These are phyloP conservation scores for Colletotrichum scovillei DNA, from an alignment of 2,329 filamentous ascomycete genomes.

Conservation along the genomic window DNA sequence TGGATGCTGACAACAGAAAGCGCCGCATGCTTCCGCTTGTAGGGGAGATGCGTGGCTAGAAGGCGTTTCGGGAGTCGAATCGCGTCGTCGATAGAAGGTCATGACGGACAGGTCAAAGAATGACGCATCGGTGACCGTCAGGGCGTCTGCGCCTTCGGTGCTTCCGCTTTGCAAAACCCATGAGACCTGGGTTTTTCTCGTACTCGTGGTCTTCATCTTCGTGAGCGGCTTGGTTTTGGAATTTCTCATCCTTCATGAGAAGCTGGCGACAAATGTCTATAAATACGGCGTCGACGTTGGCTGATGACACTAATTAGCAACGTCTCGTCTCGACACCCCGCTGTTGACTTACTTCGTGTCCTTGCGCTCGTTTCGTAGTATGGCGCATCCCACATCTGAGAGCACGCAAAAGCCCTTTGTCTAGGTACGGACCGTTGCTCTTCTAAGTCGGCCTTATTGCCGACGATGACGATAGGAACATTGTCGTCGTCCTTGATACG, in stretches of 20 bases:
- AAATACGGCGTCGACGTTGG: conserved; percentile 93
- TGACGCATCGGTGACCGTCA: conserved; percentile 41
- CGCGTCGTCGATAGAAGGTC: background rate
- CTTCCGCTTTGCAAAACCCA: conserved; percentile 45
- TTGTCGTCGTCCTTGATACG: conserved; percentile 91
- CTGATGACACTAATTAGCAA: conserved; percentile 49
- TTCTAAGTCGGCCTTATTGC: conserved; percentile 91
- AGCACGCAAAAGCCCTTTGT: conserved; percentile 83
- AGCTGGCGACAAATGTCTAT: conserved; percentile 87
- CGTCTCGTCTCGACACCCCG: background rate
- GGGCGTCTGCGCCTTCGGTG: conserved; percentile 42
- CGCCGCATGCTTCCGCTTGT: background rate
- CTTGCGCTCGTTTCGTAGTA: conserved; percentile 93
- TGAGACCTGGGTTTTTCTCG: conserved; percentile 53
- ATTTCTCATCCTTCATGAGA: conserved; percentile 75
- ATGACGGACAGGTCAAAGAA: conserved; percentile 28
- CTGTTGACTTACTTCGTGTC: conserved; percentile 67
- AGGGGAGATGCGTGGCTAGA: background rate
- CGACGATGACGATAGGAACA: conserved; percentile 88
- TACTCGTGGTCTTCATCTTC: conserved; percentile 54
- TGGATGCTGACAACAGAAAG: background rate
- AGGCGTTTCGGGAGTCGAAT: background rate
- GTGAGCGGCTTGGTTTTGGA: conserved; percentile 51
- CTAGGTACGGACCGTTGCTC: conserved; percentile 84
- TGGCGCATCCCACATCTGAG: conserved; percentile 88